Evolutionary conservation across 2,329 filamentous ascomycete genomes (phyloP), one percentile per base, ranked within the genome.

Genomic region (Diaporthe citrichinensis): DNA sequence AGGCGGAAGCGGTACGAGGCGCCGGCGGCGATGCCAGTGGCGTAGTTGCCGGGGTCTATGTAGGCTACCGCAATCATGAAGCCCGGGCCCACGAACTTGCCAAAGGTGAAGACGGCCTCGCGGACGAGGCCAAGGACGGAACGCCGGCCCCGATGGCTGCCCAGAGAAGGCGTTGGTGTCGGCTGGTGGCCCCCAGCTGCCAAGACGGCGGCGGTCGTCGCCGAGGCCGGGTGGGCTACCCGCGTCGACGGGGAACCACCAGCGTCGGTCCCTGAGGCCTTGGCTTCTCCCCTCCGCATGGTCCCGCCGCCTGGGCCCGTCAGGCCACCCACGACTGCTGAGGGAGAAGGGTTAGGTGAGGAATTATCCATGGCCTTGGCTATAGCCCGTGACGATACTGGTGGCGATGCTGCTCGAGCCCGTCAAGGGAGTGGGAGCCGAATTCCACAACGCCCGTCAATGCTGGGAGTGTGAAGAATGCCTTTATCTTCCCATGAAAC

Each of bases 1-100:
- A 94, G 87, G 55, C 86, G 87, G 84, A 92, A 94, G 74, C 88
- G 88, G 81, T 92, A 94, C 1, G 88, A 87, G 6, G 93, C 91
- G 72, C 93, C 93, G 61, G 92, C 92, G 10, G 91, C 90, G 65
- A 94, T 90, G 81, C 92, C 92, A 28, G 93, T 94, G 1, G 92
- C 88, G 81, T 94, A 94, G 82, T 94, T 94, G 76, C 91, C 91
- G 69, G 88, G 90, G 77, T 91, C 90, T 78, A 91, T 91, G 81
- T 91, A 91, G 3, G 89, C 89, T 46, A 91, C 89, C 7, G 89
- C 86, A 49, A 91, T 86, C 83, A 94, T 90, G 80, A 94, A 93
- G 1, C 92, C 92, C 14, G 92, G 92, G 0, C 92, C 92, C 67
- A 94, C 83, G 82, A 94, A 92, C 77, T 85, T 87, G 58, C 85